phyloP scores from a whole-genome alignment of 2,329 filamentous ascomycete genomes.

The Cercospora beticola region DNA sequence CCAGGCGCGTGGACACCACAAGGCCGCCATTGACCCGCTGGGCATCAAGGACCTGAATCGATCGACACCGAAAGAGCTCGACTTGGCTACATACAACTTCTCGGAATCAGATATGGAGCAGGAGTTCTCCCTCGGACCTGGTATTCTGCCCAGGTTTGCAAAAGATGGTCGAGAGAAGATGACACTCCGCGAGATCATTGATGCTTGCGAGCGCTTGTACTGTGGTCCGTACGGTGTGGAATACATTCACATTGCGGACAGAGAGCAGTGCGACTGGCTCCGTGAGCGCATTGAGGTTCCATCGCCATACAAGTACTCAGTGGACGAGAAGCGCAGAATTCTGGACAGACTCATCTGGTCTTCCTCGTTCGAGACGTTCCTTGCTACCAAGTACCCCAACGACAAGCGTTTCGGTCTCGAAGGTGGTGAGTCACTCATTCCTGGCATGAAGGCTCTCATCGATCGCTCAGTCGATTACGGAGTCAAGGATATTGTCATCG shows the following conservation, averaged over 20 bases:
- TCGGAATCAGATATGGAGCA: constrained; percentile 89
- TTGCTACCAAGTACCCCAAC: constrained; percentile 97
- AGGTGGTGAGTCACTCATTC: constrained; percentile 93
- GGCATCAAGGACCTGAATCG: constrained; percentile 68
- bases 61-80: constrained; percentile 74
- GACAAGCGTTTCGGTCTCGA: constrained; percentile 99
- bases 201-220: constrained; percentile 91
- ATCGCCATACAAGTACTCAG: constrained; percentile 91
- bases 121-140: constrained; percentile 88
- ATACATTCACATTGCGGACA: constrained; percentile 98
- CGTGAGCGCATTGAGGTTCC: constrained; percentile 92
- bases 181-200: constrained; percentile 92
- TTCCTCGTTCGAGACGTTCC: constrained; percentile 93
- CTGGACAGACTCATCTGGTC: constrained; percentile 98
- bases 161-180: constrained; percentile 88
- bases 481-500: constrained; percentile 98
- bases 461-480: constrained; percentile 98
- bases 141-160: constrained; percentile 92
- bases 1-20: constrained; percentile 96
- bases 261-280: constrained; percentile 97
- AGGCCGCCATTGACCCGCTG: constrained; percentile 94
- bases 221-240: constrained; percentile 96
- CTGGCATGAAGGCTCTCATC: constrained; percentile 98
- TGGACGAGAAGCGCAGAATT: constrained; percentile 97
- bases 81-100: constrained; percentile 92